phyloP scores from a whole-genome alignment of 2,329 filamentous ascomycete species.

The Ascochyta fabae region DNA sequence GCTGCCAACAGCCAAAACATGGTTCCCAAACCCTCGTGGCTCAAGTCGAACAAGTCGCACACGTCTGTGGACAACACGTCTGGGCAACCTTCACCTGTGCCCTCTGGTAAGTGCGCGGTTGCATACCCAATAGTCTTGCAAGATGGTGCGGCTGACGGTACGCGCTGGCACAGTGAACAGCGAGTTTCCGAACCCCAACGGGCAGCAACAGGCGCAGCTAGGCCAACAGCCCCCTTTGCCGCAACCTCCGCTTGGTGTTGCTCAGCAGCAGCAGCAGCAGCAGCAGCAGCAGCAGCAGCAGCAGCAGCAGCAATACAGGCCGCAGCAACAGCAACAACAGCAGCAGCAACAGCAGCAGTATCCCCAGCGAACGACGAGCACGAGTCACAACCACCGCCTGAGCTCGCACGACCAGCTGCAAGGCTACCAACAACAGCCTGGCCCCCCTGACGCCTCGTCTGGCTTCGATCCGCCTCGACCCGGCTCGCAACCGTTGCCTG shows the following conservation, averaged over 20 bases:
- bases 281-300: constrained; percentile 14
- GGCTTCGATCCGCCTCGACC: constrained; percentile 25
- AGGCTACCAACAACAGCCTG: constrained; percentile 35
- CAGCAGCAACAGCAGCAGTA: constrained; percentile 23
- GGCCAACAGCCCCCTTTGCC: constrained; percentile 17
- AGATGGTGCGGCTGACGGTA: constrained; percentile 42
- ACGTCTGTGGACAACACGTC: constrained; percentile 45
- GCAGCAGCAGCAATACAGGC: constrained; percentile 12
- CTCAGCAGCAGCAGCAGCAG: constrained; percentile 14
- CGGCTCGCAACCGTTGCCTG: constrained; percentile 12
- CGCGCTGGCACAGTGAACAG: constrained; percentile 46
- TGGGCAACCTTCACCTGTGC: constrained; percentile 44
- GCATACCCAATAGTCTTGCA: constrained; percentile 26
- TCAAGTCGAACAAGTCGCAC: constrained; percentile 49
- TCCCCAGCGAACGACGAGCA: constrained; percentile 40
- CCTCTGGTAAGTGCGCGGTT: constrained; percentile 41
- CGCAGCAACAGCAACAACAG: constrained; percentile 7
- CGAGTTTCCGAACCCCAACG: constrained; percentile 28
- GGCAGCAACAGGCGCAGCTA: constrained; percentile 19
- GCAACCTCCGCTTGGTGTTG: constrained; percentile 17
- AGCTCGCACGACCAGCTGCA: constrained; percentile 42
- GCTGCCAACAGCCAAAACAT: constrained; percentile 40
- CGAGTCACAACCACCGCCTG: constrained; percentile 41
- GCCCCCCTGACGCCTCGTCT: constrained; percentile 28
- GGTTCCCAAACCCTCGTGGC: constrained; percentile 48